Evolutionary conservation across 1,284 basidiomycete genomes (phyloP), one percentile per base, ranked within the genome.

Genomic region (Fomes fomentarius): DNA sequence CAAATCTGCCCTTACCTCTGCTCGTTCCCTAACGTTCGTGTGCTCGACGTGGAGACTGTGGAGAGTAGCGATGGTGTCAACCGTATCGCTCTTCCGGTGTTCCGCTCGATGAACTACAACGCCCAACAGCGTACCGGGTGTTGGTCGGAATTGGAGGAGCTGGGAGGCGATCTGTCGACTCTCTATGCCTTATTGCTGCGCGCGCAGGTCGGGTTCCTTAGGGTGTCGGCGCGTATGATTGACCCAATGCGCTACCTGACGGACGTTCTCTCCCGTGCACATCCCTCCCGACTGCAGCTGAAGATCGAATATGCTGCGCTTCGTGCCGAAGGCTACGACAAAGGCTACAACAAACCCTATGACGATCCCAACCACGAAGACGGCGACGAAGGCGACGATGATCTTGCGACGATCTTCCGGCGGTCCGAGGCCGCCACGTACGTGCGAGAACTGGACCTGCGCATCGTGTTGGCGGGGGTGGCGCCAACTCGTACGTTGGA

Each of bases 11-110:
- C 52, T 2, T 54, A 54, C 41, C 48, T 54, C 34, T 12, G 38
- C 22, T 37, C 52, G 9, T 54, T 39, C 35, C 52, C 52, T 5
- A 54, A 54, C 47, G n/a, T n/a, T n/a, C n/a, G n/a, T n/a, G n/a
- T n/a, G n/a, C 39, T 54, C 41, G 46, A 54, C 41, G 12, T 31
- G 4, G n/a, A n/a, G n/a, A n/a, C n/a, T n/a, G n/a, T n/a, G n/a
- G n/a, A n/a, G n/a, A n/a, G n/a, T n/a, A n/a, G n/a, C n/a, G n/a
- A n/a, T n/a, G n/a, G n/a, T n/a, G n/a, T n/a, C n/a, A n/a, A n/a
- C n/a, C n/a, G n/a, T n/a, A 25, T n/a, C 11, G 49, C 41, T 4
- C 41, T 54, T 5, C 52, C 52, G 25, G 37, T 34, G 26, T 44
- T 54, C 22, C 33, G 46, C 22, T 37, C 21, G 21, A 48, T 54